These are phyloP conservation scores for Geum urbanum DNA, from an alignment of 306 rosid genomes.

Conservation along the genomic window DNA sequence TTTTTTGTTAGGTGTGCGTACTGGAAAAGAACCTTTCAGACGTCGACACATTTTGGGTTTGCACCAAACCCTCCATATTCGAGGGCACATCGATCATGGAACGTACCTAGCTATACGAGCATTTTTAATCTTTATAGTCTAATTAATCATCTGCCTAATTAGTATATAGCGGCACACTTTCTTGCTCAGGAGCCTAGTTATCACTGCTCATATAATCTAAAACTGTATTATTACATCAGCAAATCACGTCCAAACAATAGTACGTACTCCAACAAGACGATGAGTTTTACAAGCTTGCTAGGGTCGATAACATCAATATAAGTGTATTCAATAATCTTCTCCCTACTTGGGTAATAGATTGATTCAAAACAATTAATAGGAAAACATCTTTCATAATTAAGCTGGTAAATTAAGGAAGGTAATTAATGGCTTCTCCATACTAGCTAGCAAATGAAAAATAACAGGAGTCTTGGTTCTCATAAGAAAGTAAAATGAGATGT, in stretches of 20 bases:
- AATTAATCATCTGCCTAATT: conserved; percentile 9
- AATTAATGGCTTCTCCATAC: too few species aligned
- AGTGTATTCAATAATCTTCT: too few species aligned
- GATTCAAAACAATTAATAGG: too few species aligned
- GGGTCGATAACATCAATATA: too few species aligned
- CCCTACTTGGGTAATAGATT: too few species aligned
- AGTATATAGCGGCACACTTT: background rate
- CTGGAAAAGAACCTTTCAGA: conserved; percentile 41
- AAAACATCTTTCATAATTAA: too few species aligned
- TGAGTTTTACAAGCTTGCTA: too few species aligned
- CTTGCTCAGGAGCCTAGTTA: background rate
- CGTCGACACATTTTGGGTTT: conserved; percentile 27
- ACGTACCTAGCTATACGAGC: background rate
- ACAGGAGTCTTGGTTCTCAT: too few species aligned
- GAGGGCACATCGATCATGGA: background rate
- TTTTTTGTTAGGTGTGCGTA: conserved; percentile 64
- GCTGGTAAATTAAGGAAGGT: too few species aligned
- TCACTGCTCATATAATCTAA: background rate
- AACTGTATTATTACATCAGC: background rate
- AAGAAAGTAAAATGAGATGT: too few species aligned
- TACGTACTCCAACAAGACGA: too few species aligned
- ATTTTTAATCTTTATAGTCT: background rate
- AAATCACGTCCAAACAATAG: background rate
- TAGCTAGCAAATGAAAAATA: too few species aligned
- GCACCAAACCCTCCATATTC: conserved; percentile 26